Evolutionary conservation across 441 rosid genomes (phyloP).

Genomic region (Populus hybrid): DNA sequence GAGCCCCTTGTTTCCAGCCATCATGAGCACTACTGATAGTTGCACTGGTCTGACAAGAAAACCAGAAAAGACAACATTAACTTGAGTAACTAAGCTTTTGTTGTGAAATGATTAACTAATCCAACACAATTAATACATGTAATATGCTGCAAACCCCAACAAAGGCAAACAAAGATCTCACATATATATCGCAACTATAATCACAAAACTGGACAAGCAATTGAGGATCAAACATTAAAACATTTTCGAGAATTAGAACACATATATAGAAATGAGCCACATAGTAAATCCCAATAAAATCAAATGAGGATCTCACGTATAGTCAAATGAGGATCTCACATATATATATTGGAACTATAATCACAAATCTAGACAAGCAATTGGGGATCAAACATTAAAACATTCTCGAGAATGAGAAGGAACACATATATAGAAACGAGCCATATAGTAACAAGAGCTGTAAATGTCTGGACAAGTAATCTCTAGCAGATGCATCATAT

Average conservation of each 20-base stretch:
- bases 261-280: neutral
- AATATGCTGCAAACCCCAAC: neutral
- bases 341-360: neutral
- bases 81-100: constrained; percentile 5
- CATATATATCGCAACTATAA: neutral
- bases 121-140: neutral
- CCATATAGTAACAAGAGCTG: neutral
- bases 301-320: neutral
- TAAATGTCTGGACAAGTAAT: neutral
- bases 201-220: neutral
- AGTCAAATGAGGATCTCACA: neutral
- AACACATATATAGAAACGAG: neutral
- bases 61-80: constrained; percentile 20
- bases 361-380: neutral
- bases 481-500: neutral
- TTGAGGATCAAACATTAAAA: neutral
- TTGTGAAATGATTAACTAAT: neutral
- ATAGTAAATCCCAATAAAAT: neutral
- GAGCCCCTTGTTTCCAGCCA: constrained; percentile 63
- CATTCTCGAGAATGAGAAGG: neutral
- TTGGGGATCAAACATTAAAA: neutral
- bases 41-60: constrained; percentile 58
- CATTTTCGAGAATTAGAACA: neutral
- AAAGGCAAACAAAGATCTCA: neutral
- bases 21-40: constrained; percentile 55